phyloP scores from a whole-genome alignment of 139 green algal species.

The Tetraselmis striata region DNA sequence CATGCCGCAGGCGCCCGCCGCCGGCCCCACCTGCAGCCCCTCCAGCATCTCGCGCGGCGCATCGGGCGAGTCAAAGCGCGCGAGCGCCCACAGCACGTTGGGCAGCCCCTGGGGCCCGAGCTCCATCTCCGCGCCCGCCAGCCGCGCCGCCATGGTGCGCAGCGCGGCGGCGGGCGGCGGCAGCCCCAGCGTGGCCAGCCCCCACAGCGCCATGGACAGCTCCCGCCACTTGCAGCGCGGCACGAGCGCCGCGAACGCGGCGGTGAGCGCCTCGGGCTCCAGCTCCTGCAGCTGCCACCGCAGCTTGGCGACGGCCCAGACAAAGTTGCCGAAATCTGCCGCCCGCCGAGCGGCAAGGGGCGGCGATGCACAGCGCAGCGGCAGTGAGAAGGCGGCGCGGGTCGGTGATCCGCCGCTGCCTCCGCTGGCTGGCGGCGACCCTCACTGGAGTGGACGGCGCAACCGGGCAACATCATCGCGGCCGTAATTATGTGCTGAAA shows the following conservation, averaged over 20 bases:
- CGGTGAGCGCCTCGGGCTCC: background rate
- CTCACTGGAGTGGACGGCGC: too few relatives aligned
- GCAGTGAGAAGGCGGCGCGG: too few relatives aligned
- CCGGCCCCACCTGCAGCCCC: background rate
- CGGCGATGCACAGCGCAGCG: too few relatives aligned
- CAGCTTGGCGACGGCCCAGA: background rate
- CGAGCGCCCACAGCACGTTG: background rate
- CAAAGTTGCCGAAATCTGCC: background rate
- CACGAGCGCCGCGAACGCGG: background rate
- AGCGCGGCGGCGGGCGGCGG: background rate
- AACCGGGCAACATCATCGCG: too few relatives aligned
- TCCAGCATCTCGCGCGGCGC: background rate
- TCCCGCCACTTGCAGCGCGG: background rate
- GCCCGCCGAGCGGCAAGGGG: background rate
- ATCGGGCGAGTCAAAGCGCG: background rate
- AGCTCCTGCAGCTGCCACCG: background rate
- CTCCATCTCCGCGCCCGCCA: background rate
- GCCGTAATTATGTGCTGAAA: too few relatives aligned
- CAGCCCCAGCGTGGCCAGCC: background rate
- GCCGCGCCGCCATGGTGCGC: background rate
- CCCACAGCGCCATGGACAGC: background rate
- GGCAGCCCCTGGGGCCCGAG: background rate
- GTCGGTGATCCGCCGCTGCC: too few relatives aligned
- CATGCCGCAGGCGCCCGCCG: too few relatives aligned
- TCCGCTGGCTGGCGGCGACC: too few relatives aligned